phyloP scores from a whole-genome alignment of 148 eudicot species.

The Camellia sinensis region DNA sequence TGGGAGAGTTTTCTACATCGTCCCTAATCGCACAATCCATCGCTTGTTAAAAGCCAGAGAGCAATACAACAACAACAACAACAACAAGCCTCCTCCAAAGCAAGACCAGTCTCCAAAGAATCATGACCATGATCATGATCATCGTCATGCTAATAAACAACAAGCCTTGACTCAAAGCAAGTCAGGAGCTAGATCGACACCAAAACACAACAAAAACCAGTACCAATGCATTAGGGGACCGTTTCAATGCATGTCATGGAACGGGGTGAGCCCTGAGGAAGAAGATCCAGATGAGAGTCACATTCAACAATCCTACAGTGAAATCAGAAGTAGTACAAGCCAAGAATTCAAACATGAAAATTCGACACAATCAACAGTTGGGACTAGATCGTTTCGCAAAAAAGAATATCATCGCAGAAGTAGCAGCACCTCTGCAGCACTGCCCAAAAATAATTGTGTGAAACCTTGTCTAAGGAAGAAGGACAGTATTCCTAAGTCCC shows the following conservation, averaged over 20 bases:
- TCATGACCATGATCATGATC: background rate
- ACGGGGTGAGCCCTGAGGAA: background rate
- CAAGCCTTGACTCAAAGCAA: background rate
- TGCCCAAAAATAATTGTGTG: background rate
- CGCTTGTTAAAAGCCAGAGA: slow-evolving; percentile 12
- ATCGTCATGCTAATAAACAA: no score
- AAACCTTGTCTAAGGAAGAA: slow-evolving; percentile 31
- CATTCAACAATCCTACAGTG: background rate
- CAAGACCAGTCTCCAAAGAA: background rate
- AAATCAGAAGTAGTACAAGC: background rate
- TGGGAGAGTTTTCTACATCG: slow-evolving; percentile 21
- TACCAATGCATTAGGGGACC: background rate
- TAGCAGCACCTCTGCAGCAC: background rate
- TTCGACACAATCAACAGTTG: background rate
- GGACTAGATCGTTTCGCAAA: background rate
- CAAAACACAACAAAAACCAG: background rate
- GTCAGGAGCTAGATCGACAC: background rate
- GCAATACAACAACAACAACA: no score
- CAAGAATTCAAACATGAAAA: background rate
- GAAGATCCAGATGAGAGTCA: slow-evolving; percentile 2
- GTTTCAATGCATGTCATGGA: background rate
- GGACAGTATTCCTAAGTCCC: slow-evolving; percentile 11
- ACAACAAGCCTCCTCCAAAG: background rate
- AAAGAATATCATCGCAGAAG: background rate
- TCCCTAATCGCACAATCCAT: slow-evolving; percentile 21